Base-by-base conservation (phyloP, 768 basidiomycete species). In the Cytidiella melzeri region DNA sequence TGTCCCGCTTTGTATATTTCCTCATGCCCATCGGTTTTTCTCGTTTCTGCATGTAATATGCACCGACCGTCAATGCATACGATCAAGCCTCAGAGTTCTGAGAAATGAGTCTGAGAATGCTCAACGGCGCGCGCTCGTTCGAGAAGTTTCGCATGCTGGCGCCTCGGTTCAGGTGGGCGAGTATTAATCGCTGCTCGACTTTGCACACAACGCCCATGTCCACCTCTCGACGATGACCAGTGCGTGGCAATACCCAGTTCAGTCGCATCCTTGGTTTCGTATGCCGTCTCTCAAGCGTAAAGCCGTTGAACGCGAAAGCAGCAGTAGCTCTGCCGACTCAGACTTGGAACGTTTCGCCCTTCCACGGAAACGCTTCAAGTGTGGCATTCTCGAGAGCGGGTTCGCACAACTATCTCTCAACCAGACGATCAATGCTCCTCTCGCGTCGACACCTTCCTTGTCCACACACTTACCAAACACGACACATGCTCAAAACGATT, bases 321-420 rank as follows among this genome's bases (percentile, higher is more conserved):
- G 23, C 11, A 53, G 46, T 26, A 40, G 46, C 7, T 48, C 47
- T 12, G 51, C 54, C 47, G 51, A 43, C 18, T 46, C 53, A 34
- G 39, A 41, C 55, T 42, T 30, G 34, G 51, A 34, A n/a, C 38
- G 38, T 27, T 24, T 6, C 52, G 19, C 10, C 43, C 52, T 37
- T 46, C 26, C 59, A 60, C 40, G 55, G 20, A 61, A 83, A 62
- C 74, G 80, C 6, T 71, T 69, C 45, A 70, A 73, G 56, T 74
- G 66, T 58, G 69, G 61, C 54, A 66, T 67, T 18, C 67, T 85
- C 3, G 83, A 86, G 64, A 68, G 67, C 44, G 80, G 78, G 1
- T 64, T 86, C 41, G 79, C 81, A 18, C 71, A 77, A 55, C 71
- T 86, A 58, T 60, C 65, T 0, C 63, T 73, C 15, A 59, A 41